These are phyloP conservation scores for Allodekkera sacchari DNA, from an alignment of 805 yeast genomes.

Conservation along the genomic window DNA sequence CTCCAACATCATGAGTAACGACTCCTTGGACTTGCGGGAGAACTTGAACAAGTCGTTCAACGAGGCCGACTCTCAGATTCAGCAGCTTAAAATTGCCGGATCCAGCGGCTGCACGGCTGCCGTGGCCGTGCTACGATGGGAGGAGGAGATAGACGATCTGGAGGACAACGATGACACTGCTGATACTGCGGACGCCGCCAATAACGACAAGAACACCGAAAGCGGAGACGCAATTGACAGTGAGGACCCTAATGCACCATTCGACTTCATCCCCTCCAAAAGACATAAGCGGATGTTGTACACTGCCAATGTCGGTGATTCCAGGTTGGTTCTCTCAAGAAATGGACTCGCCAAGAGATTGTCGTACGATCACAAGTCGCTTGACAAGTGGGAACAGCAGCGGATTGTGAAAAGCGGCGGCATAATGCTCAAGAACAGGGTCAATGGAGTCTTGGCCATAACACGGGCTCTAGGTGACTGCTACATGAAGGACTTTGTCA, in stretches of 20 bases:
- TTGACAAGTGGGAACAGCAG: conserved; percentile 67
- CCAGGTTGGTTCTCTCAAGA: conserved; percentile 73
- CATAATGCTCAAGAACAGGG: conserved; percentile 79
- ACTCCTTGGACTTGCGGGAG: conserved; percentile 49
- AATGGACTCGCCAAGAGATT: conserved; percentile 68
- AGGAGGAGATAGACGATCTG: conserved; percentile 27
- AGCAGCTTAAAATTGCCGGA: conserved; percentile 45
- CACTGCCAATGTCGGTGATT: conserved; percentile 94
- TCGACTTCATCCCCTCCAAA: conserved; percentile 39
- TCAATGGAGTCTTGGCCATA: conserved; percentile 92
- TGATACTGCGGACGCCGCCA: conserved; percentile 2
- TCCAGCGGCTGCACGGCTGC: conserved; percentile 94
- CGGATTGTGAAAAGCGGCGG: conserved; percentile 81
- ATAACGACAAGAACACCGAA: neutral
- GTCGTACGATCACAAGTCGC: conserved; percentile 90
- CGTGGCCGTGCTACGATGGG: conserved; percentile 87
- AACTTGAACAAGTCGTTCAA: conserved; percentile 62
- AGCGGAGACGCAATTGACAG: neutral
- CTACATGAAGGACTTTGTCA: conserved; percentile 83
- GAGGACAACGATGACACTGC: conserved; percentile 4
- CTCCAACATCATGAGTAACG: conserved; percentile 40
- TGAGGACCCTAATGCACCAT: conserved; percentile 18
- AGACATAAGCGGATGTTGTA: conserved; percentile 68
- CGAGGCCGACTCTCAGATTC: conserved; percentile 66
- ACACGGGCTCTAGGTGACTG: conserved; percentile 89